Conservation (phyloP, 176 grass and related monocot genomes). For the Avena eriantha region DNA sequence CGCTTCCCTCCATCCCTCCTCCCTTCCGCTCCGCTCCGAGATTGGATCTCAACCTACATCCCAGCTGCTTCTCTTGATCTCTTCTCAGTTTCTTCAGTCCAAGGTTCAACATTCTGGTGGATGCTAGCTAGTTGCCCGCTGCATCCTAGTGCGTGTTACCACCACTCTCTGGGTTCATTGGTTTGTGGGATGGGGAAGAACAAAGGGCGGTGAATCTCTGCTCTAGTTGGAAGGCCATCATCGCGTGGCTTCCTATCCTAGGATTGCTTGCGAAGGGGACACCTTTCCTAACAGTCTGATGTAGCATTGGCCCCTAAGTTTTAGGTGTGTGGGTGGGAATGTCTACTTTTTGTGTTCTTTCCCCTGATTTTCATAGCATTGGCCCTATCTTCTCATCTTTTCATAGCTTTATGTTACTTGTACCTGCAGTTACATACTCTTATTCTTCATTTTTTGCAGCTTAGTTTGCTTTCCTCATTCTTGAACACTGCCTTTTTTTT, state of each 20-base stretch:
- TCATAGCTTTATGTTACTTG: neutral
- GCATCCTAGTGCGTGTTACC: neutral
- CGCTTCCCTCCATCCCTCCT: conserved; percentile 1
- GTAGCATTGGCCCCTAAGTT: conserved; percentile 21
- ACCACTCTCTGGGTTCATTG: conserved; percentile 1
- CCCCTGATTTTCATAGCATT: conserved; percentile 3
- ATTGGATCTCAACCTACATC: conserved; percentile 27
- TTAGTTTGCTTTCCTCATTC: neutral
- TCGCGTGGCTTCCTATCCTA: neutral
- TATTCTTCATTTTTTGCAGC: neutral
- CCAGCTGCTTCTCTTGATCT: neutral
- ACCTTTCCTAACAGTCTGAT: conserved; percentile 5
- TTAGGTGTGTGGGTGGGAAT: conserved; percentile 8
- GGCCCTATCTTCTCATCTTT: neutral
- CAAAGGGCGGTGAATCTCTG: neutral
- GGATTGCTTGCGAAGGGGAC: neutral
- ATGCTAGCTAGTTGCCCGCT: conserved; percentile 8
- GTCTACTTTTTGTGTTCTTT: neutral
- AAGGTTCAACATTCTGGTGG: conserved; percentile 11
- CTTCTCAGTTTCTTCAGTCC: conserved; percentile 13
- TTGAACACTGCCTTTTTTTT: neutral
- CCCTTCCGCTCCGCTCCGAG: neutral
- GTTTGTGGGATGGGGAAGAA: conserved; percentile 21
- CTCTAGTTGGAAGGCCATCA: neutral
- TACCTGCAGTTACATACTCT: neutral